Conservation (phyloP, 306 rosid genomes). For the Bauhinia variegata region DNA sequence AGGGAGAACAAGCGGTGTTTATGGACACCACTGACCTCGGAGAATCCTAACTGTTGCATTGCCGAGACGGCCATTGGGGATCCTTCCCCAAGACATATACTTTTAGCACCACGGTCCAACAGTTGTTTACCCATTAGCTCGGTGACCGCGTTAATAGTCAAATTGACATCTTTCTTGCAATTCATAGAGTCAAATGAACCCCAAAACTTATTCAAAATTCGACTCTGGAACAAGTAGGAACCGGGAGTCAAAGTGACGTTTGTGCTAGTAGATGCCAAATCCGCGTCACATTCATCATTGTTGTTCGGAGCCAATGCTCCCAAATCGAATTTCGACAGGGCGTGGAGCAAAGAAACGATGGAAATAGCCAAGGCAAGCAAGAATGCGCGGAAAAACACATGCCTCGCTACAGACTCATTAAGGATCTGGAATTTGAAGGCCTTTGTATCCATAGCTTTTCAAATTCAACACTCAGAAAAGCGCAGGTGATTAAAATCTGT, state of each 20-base stretch:
- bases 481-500: neutral
- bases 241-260: conserved; percentile 35
- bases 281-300: conserved; percentile 46
- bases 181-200: conserved; percentile 47
- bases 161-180: conserved; percentile 48
- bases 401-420: conserved; percentile 56
- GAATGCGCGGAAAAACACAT: conserved; percentile 54
- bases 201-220: conserved; percentile 59
- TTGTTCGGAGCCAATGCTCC: conserved; percentile 47
- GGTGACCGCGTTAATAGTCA: conserved; percentile 54
- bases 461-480: neutral
- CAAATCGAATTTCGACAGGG: conserved; percentile 50
- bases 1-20: conserved; percentile 53
- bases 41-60: conserved; percentile 67
- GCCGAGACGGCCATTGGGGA: conserved; percentile 48
- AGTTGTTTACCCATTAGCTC: conserved; percentile 50
- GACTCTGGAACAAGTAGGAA: conserved; percentile 59
- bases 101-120: conserved; percentile 43
- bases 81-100: conserved; percentile 75
- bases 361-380: conserved; percentile 66
- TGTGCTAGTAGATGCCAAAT: conserved; percentile 17
- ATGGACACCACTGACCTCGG: conserved; percentile 45
- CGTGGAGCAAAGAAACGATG: conserved; percentile 56
- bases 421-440: conserved; percentile 47
- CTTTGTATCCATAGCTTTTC: conserved; percentile 53